Base-by-base conservation (phyloP, 345 rosid genomes). In the Cardamine occulta region DNA sequence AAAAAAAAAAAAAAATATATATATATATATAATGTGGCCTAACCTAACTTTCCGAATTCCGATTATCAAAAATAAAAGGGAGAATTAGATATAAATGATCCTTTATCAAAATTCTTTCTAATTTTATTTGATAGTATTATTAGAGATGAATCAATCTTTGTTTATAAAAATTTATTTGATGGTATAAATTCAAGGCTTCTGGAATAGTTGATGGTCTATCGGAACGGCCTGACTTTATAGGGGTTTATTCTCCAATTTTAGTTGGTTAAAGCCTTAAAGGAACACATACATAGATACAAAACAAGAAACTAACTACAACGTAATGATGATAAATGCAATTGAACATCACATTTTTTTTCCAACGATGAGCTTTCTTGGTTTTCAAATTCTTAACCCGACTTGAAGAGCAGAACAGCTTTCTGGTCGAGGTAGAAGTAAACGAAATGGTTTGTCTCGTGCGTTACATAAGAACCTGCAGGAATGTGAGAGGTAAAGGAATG, bases 401-500 rank as follows among this genome's bases (percentile, higher is more conserved):
- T 94, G 96, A 94, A 94, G 74, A 94, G 90, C 76, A 91, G 84
- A 69, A 94, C 88, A 11, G 97, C 97, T 79, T 88, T 94, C 80
- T 94, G 93, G 68, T 91, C 98, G 76, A 91, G 84, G 79, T 91
- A 91, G 84, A 94, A 94, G 82, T 94, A 94, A 32, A 94, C 90
- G 62, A 94, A 91, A 87, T 88, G 95, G 86, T 94, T 89, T 23
- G 98, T 94, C 85, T 94, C 98, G 7, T 94, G 98, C 17, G 98
- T 94, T 73, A 93, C 98, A 17, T 93, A 91, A 24, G 98, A 93
- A 68, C 98, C 98, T 93, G 89, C 45, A 62, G 21, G 59, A 40
- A 24, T 14, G 19, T 58, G 7, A 48, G 19, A 23, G 60, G 73
- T 23, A 62, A 37, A 34, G 45, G 62, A 59, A 37, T 37, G 40